These are phyloP conservation scores for Raddia distichophylla DNA, from an alignment of 176 grass and related monocot species.

Conservation along the genomic window DNA sequence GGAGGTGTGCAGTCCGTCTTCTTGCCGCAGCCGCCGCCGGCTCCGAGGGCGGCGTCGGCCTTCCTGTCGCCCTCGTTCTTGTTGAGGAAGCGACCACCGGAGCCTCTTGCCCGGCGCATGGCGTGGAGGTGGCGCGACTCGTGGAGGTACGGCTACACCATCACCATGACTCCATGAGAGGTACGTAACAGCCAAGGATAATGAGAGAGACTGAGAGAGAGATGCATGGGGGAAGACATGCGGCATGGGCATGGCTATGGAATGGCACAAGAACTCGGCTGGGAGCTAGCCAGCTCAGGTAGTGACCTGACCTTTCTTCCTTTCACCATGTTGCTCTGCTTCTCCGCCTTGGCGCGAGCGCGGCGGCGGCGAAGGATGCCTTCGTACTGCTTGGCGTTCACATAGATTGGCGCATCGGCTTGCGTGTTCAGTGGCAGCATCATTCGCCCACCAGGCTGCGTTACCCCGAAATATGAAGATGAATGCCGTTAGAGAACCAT, in stretches of 20 bases:
- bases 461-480: neutral
- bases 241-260: neutral
- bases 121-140: conserved; percentile 93
- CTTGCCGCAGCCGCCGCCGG: conserved; percentile 20
- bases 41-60: neutral
- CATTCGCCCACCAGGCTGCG: conserved; percentile 63
- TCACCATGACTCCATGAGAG: neutral
- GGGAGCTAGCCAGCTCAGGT: neutral
- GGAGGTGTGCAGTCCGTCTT: neutral
- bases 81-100: conserved; percentile 93
- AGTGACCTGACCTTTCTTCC: conserved; percentile 66
- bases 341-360: conserved; percentile 86
- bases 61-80: conserved; percentile 39
- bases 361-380: conserved; percentile 85
- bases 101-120: conserved; percentile 76
- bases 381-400: conserved; percentile 92
- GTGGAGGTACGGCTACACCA: conserved; percentile 74
- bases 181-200: neutral
- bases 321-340: conserved; percentile 55
- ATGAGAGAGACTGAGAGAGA: neutral
- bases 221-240: neutral
- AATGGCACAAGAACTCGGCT: neutral
- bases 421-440: conserved; percentile 74
- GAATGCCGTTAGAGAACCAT: neutral
- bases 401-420: conserved; percentile 74